Base-by-base conservation (phyloP, 2,329 filamentous ascomycete genomes). In the Knufia petricola region DNA sequence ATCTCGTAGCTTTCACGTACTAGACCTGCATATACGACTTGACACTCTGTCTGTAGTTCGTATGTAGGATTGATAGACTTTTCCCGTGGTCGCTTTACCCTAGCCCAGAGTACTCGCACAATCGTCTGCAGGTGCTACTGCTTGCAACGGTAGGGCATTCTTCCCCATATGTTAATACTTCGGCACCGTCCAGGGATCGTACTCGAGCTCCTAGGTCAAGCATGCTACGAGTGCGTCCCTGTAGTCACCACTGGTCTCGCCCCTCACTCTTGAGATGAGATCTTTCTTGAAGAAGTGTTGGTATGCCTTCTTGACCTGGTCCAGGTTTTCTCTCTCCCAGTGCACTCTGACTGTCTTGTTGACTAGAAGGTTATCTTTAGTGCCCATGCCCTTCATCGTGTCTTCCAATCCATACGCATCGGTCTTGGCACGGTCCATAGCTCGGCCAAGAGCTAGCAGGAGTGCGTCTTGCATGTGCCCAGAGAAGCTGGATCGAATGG, bases 381-480 rank as follows among this genome's bases (percentile, higher is more conserved):
- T 96, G 2, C 90, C 90, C 55, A 84, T 59, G 0, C 90, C 92
- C 1, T 79, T 76, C 90, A 96, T 96, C 13, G 84, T 75, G 12
- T 85, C 84, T 63, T 95, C 88, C n/a, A 96, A 74, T 3, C 87
- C 71, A 19, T 76, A 70, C 0, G 89, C 92, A 59, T 94, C 89
- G 55, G 87, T 82, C 74, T 86, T 84, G 50, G 86, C 87, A 56
- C 84, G 86, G 66, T 95, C 87, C 4, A 78, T 70, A 2, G 85
- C 90, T 10, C 82, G 74, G 9, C 77, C 76, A n/a, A 95, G 70
- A 64, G 95, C 87, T 63, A 81, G 81, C 21, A 92, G 68, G 1
- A 96, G 75, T 0, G 87, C 87, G 13, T 86, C 78, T 63, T 89
- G 75, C 88, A 96, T 95, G 63, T 96, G 90, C 0, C 90, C 90